Conservation (phyloP, 1,284 basidiomycete genomes). For the Apiotrichum domesticum region DNA sequence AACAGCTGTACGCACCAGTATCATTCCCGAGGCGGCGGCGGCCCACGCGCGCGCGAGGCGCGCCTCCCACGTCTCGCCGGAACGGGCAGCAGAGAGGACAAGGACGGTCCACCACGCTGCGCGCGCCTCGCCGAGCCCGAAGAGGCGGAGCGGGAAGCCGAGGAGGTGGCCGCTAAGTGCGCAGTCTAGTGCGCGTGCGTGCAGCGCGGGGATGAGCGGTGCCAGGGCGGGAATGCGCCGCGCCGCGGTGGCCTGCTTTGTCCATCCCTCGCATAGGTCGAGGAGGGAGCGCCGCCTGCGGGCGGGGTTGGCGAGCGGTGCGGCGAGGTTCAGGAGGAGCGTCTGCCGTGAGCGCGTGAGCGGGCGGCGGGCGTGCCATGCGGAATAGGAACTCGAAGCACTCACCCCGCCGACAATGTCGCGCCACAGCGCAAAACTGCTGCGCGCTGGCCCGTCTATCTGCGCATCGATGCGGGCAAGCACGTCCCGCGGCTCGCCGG, state of each 20-base stretch:
- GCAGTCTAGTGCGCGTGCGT: slow-evolving; percentile 32
- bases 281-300: slow-evolving; percentile 28
- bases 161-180: slow-evolving; percentile 29
- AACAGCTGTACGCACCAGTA: slow-evolving; percentile 25
- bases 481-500: slow-evolving; percentile 1
- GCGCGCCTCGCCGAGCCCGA: slow-evolving; percentile 20
- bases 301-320: slow-evolving; percentile 22
- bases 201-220: slow-evolving; percentile 9
- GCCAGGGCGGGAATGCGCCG: slow-evolving; percentile 8
- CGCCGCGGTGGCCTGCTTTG: slow-evolving; percentile 24
- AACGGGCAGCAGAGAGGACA: slow-evolving; percentile 1
- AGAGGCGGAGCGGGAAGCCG: slow-evolving; percentile 22
- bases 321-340: slow-evolving; percentile 11
- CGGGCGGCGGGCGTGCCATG: no score
- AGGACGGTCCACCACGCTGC: slow-evolving; percentile 38
- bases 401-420: slow-evolving; percentile 30
- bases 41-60: slow-evolving; percentile 25
- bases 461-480: slow-evolving; percentile 7
- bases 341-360: slow-evolving; percentile 9
- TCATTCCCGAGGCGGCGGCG: slow-evolving; percentile 21
- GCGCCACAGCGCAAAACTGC: slow-evolving; percentile 19
- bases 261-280: slow-evolving; percentile 25
- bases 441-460: slow-evolving; percentile 5
- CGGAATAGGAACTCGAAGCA: neutral
- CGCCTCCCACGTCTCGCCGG: neutral